These are phyloP conservation scores for Trametes gibbosa DNA, from an alignment of 768 basidiomycete genomes.

Conservation along the genomic window DNA sequence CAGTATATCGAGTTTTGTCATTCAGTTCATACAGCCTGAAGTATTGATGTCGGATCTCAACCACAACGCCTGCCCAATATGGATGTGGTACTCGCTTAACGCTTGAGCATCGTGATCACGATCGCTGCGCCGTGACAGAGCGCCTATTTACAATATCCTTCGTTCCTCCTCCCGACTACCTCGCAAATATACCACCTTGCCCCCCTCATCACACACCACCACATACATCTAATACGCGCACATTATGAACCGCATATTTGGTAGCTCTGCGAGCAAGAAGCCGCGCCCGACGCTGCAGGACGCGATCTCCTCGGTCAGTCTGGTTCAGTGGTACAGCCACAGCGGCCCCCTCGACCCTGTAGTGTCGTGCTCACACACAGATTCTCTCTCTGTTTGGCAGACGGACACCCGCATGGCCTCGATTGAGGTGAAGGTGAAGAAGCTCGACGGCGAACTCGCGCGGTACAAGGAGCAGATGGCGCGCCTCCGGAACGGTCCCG, in stretches of 20 bases:
- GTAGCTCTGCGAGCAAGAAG: conserved; percentile 69
- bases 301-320: conserved; percentile 82
- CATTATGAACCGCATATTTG: conserved; percentile 84
- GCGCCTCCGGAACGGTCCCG: conserved; percentile 89
- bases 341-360: neutral
- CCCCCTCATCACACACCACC: neutral
- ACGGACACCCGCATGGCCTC: conserved; percentile 84
- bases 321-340: neutral
- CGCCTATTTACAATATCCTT: neutral
- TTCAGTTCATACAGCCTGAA: no score
- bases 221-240: neutral
- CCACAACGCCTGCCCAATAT: conserved; percentile 1
- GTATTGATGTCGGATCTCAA: no score
- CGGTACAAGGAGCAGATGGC: conserved; percentile 96
- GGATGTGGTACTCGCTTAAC: neutral
- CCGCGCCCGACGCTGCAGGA: conserved; percentile 86
- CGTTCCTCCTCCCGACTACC: neutral
- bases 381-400: no score
- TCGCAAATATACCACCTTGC: neutral
- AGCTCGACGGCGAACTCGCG: conserved; percentile 88
- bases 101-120: neutral
- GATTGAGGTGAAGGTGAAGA: conserved; percentile 95
- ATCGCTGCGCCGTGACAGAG: neutral
- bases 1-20: no score
- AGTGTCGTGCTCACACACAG: no score